Conservation (phyloP, 805 yeast species). For the Wickerhamomyces canadensis region DNA sequence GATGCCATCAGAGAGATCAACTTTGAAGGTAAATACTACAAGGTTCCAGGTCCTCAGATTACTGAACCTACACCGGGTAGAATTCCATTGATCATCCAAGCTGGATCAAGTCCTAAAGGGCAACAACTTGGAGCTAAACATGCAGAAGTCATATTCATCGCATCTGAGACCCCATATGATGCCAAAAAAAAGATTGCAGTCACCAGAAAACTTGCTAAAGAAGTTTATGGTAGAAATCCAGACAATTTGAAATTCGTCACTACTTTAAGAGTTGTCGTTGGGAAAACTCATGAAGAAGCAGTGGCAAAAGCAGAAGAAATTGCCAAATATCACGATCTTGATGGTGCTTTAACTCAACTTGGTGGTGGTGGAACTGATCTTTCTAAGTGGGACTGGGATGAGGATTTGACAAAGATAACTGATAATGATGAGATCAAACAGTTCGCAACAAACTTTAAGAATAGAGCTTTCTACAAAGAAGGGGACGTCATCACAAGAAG, state of each 20-base stretch:
- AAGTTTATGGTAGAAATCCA: conserved; percentile 36
- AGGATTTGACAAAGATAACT: conserved; percentile 26
- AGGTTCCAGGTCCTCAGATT: conserved; percentile 1
- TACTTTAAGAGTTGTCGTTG: conserved; percentile 28
- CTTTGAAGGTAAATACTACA: conserved; percentile 1
- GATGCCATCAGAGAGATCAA: conserved; percentile 2
- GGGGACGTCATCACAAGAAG: conserved; percentile 8
- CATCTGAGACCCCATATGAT: conserved; percentile 29
- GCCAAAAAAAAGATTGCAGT: conserved; percentile 31
- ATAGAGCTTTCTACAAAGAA: conserved; percentile 15
- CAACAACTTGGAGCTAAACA: not conserved
- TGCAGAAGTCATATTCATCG: conserved; percentile 24
- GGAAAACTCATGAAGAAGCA: conserved; percentile 33
- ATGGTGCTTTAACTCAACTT: conserved; percentile 34
- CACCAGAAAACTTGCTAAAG: conserved; percentile 26
- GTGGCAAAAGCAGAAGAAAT: conserved; percentile 25
- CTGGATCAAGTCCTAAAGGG: not conserved
- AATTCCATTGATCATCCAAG: conserved; percentile 1
- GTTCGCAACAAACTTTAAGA: conserved; percentile 24
- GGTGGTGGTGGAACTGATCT: conserved; percentile 37
- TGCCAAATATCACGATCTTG: conserved; percentile 24
- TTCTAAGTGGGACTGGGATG: conserved; percentile 27
- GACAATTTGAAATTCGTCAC: conserved; percentile 31
- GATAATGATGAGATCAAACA: conserved; percentile 22
- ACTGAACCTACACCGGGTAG: not conserved